Evolutionary conservation across 306 rosid species (phyloP), one percentile per base, ranked within the genome.

Genomic region (Ammopiptanthus mongolicus): DNA sequence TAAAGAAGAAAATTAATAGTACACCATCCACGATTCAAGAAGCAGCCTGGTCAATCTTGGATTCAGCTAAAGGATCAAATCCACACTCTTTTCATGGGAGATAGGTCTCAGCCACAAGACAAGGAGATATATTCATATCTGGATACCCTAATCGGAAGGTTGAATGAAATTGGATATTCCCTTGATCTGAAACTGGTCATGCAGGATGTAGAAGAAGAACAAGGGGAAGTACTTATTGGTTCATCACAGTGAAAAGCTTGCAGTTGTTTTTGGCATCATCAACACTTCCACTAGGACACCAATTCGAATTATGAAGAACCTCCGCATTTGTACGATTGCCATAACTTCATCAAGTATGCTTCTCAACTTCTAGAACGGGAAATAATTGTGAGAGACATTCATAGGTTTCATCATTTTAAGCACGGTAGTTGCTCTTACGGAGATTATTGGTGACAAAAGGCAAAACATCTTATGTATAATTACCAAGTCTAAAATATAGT

Each of bases 1-100:
- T 23, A 47, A 83, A 75, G 65, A 94, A 94, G 82, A 85, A 84
- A 23, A 23, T 2, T 23, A 23, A 23, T 23, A 23, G n/a, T n/a
- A n/a, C n/a, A n/a, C n/a, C n/a, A n/a, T n/a, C n/a, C n/a, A n/a
- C n/a, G n/a, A n/a, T n/a, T n/a, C n/a, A n/a, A n/a, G n/a, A n/a
- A n/a, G n/a, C n/a, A 9, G 51, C 93, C 91, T 0, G 96, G 97
- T 56, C 95, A 87, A 71, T 90, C 97, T 80, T 91, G 97, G 98
- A 82, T 94, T 74, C 91, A 87, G 71, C 74, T 87, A 61, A 90
- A 85, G 76, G 86, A 85, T 85, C 78, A 84, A 85, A 86, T 85
- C 59, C 93, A 93, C 77, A 73, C 84, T 33, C 89, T 89, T 70
- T 48, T 85, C 77, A 72, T 84, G 70, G 87, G 90, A 72, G 96